Percentiles rank a stretch among this genome's conserved stretches.
Evolutionary conservation across 1,284 basidiomycete species (phyloP).

Genomic region (Coniferiporia weirii): DNA sequence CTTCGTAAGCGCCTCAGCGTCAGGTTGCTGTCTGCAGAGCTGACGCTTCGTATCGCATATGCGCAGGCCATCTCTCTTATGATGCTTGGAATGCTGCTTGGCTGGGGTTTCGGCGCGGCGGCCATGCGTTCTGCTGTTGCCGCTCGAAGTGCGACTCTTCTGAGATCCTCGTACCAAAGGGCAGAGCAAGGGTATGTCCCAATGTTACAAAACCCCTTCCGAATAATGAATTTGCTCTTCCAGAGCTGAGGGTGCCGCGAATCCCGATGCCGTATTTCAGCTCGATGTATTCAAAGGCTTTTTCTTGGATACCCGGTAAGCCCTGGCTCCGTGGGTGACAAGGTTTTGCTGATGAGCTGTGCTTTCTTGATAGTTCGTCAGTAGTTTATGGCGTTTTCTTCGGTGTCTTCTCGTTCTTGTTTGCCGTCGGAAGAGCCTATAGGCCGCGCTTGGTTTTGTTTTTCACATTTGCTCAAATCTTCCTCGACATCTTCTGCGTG

Average conservation of each 20-base stretch:
- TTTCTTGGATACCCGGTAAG: slow-evolving; percentile 60
- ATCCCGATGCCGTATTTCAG: slow-evolving; percentile 45
- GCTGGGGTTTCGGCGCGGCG: slow-evolving; percentile 73
- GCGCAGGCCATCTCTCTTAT: slow-evolving; percentile 42
- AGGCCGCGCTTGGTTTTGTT: slow-evolving; percentile 55
- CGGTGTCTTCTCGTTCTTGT: slow-evolving; percentile 55
- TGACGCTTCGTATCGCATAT: not conserved
- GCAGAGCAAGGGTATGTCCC: slow-evolving; percentile 39
- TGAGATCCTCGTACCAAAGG: slow-evolving; percentile 42
- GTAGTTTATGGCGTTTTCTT: slow-evolving; percentile 70
- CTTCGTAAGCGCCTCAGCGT: slow-evolving; percentile 26
- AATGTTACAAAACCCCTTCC: not conserved
- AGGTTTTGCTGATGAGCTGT: slow-evolving; percentile 14
- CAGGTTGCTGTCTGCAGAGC: not conserved
- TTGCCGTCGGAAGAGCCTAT: slow-evolving; percentile 58
- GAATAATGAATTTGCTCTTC: slow-evolving; percentile 7
- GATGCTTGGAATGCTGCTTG: slow-evolving; percentile 55
- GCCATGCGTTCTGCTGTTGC: slow-evolving; percentile 62
- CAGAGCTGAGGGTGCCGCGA: slow-evolving; percentile 42
- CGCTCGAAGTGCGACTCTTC: slow-evolving; percentile 49
- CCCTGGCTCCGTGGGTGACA: not conserved
- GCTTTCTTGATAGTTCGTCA: slow-evolving; percentile 34
- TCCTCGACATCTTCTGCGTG: slow-evolving; percentile 60
- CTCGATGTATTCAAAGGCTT: slow-evolving; percentile 54
- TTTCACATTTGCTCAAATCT: slow-evolving; percentile 54